Evolutionary conservation across 2,329 filamentous ascomycete genomes (phyloP), one percentile per base, ranked within the genome.

Genomic region (Colletotrichum somersetense): DNA sequence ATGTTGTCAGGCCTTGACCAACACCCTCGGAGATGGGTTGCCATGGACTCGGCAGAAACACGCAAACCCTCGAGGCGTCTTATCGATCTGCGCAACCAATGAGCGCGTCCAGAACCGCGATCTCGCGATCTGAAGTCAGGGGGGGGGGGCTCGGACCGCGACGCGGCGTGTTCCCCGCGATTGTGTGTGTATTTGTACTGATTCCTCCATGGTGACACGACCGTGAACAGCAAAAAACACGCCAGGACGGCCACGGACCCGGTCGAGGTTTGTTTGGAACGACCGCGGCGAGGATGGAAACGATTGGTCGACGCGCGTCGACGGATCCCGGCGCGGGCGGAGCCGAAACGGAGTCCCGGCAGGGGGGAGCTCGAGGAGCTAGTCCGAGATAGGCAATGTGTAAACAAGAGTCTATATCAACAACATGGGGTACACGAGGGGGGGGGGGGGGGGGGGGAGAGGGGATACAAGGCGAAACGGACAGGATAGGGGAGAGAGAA

Each of bases 371-470:
- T 42, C 7, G 1, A 1, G 10, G 35, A 35, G 26, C 62, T 83
- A 85, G 62, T 5, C 80, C 79, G 7, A 7, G 74, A 81, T 75
- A 76, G 83, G 85, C 76, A 85, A 81, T 78, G 79, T 79, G 83
- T 86, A 87, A 87, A 87, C 83, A 86, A 81, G 66, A 70, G 48
- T 40, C 33, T 62, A 58, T 68, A 65, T 71, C 59, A 69, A 75
- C 73, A 77, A 72, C 61, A 57, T 40, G 62, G 33, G 20, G 56
- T 40, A 40, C 56, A 38, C 1, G 20, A 40, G 18, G 14, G 33
- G 33, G 4, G 8, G 8, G 20, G 33, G 2, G 16, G 40, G 14
- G 20, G 20, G 20, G 44, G 42, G 40, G 2, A 26, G 26, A 26
- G 26, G 26, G 7, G 4, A 44, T 2, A 46, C 4, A 46, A 20